Conservation (phyloP, 139 green algal genomes). For the Tetradesmus lagerheimii region DNA sequence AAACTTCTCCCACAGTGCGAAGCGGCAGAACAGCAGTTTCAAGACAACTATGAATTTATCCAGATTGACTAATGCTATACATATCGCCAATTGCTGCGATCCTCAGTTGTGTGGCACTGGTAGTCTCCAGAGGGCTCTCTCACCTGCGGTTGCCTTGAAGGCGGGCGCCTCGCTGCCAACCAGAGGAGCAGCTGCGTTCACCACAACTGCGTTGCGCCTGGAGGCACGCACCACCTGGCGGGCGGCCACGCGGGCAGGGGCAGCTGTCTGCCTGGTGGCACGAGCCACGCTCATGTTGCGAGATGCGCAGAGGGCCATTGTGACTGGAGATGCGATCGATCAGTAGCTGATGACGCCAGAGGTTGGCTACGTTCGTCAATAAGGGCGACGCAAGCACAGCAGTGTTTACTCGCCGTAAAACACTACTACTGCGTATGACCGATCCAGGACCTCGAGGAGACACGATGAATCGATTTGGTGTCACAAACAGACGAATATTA, state of each 20-base stretch:
- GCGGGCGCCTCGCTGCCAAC: constrained; percentile 91
- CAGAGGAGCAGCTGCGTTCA: constrained; percentile 58
- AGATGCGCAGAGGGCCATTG: background rate
- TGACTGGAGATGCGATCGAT: background rate
- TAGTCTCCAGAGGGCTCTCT: background rate
- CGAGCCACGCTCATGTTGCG: background rate
- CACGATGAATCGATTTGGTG: background rate
- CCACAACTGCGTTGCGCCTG: constrained; percentile 17
- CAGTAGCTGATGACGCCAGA: background rate
- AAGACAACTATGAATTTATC: background rate
- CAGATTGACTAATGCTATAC: background rate
- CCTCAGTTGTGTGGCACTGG: background rate
- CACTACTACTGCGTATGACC: background rate
- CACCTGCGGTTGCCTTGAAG: constrained; percentile 87
- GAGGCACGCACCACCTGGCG: background rate
- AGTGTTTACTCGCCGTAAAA: background rate
- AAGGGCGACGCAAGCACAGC: background rate
- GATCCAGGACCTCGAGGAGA: background rate
- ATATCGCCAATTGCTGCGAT: background rate
- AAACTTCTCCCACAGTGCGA: background rate
- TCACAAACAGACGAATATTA: background rate
- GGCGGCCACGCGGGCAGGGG: background rate
- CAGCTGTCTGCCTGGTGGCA: constrained; percentile 7
- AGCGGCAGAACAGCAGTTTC: background rate
- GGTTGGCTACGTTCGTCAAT: background rate